Conservation (phyloP, 2,329 filamentous ascomycete genomes). For the Aspergillus tubingensis region DNA sequence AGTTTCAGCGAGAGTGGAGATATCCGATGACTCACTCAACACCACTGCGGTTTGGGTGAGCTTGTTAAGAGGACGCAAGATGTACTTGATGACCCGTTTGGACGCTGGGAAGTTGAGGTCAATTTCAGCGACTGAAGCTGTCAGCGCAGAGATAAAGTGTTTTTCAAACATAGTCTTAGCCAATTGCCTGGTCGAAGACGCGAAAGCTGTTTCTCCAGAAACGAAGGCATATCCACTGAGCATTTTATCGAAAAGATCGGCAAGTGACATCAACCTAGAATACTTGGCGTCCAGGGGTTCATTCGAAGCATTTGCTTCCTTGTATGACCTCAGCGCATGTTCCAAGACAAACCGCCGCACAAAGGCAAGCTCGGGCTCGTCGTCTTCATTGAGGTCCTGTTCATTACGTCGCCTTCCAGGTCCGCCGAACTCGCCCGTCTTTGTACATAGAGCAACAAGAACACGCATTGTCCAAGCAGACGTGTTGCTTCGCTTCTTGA, state of each 20-base stretch:
- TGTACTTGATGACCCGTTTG: constrained; percentile 94
- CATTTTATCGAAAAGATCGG: constrained; percentile 91
- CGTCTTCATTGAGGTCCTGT: constrained; percentile 38
- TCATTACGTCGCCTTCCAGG: constrained; percentile 57
- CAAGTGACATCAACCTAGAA: constrained; percentile 79
- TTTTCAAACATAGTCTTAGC: constrained; percentile 98
- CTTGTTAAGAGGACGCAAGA: constrained; percentile 83
- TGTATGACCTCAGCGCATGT: constrained; percentile 87
- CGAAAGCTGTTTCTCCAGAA: constrained; percentile 49
- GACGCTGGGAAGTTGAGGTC: constrained; percentile 92
- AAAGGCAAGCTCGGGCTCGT: constrained; percentile 66
- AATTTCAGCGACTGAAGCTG: constrained; percentile 89
- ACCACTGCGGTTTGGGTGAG: constrained; percentile 84
- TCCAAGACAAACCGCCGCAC: constrained; percentile 95
- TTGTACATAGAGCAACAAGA: constrained; percentile 81
- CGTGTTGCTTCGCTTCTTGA: constrained; percentile 84
- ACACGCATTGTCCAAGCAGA: constrained; percentile 84
- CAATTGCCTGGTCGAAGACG: constrained; percentile 74
- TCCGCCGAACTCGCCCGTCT: constrained; percentile 75
- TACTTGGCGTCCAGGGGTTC: constrained; percentile 86
- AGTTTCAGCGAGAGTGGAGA: constrained; percentile 66
- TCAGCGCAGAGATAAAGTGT: constrained; percentile 85
- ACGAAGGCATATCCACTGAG: constrained; percentile 76
- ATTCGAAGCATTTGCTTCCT: constrained; percentile 75
- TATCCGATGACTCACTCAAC: constrained; percentile 77